These are phyloP conservation scores for Phytopythium montanum DNA, from an alignment of 352 stramenopile species.

Conservation along the genomic window DNA sequence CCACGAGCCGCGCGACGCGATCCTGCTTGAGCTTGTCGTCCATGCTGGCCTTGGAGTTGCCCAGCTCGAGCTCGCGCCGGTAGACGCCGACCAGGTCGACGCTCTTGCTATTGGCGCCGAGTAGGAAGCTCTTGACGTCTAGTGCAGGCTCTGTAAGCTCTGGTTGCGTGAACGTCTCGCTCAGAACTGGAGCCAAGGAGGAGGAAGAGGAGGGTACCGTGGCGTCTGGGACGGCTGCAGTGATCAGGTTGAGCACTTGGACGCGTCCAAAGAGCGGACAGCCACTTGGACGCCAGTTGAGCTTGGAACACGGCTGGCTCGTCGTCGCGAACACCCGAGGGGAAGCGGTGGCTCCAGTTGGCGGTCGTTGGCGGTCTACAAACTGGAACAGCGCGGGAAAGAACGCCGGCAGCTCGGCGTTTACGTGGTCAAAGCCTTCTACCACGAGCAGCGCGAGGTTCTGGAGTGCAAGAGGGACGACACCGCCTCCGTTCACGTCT, in stretches of 20 bases:
- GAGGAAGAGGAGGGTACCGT: slow-evolving; percentile 13
- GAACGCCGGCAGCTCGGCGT: slow-evolving; percentile 55
- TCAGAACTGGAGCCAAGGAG: slow-evolving; percentile 39
- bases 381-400: slow-evolving; percentile 34
- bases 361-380: slow-evolving; percentile 7
- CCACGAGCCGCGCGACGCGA: slow-evolving; percentile 66
- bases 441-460: slow-evolving; percentile 51
- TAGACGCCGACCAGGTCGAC: slow-evolving; percentile 64
- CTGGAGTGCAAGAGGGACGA: slow-evolving; percentile 12
- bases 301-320: slow-evolving; percentile 37
- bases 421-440: slow-evolving; percentile 63
- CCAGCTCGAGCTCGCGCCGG: slow-evolving; percentile 58
- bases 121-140: slow-evolving; percentile 54
- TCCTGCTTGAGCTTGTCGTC: slow-evolving; percentile 76
- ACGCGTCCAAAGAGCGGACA: slow-evolving; percentile 67
- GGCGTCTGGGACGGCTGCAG: slow-evolving; percentile 25
- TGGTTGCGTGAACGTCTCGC: slow-evolving; percentile 33
- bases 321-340: slow-evolving; percentile 63
- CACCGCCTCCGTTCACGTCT: not conserved
- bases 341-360: not conserved
- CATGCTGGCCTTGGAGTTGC: slow-evolving; percentile 66
- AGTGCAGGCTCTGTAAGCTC: slow-evolving; percentile 6
- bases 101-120: slow-evolving; percentile 66
- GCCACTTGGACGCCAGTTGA: slow-evolving; percentile 35
- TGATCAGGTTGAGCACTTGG: slow-evolving; percentile 57